Evolutionary conservation across 768 basidiomycete species (phyloP), one percentile per base, ranked within the genome.

Genomic region (Tulasnella sp.): DNA sequence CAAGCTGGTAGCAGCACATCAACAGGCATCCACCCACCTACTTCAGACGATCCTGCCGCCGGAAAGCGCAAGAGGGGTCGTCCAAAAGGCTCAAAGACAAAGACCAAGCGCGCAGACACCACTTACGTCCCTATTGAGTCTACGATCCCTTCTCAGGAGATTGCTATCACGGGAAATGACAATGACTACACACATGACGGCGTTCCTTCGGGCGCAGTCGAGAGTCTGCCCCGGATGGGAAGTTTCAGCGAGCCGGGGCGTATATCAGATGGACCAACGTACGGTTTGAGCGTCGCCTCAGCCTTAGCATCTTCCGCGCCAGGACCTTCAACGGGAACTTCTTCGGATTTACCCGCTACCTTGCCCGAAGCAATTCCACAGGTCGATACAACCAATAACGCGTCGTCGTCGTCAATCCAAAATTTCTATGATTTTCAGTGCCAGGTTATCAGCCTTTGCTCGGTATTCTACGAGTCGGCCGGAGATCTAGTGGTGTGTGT

Each of bases 81-180:
- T 34, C 62, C 62, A 45, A 63, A 63, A 32, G 62, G 62, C n/a
- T 63, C 62, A 23, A 63, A 63, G 51, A 62, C 62, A 1, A 63
- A 62, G 55, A 51, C 42, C 32, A 32, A 29, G 19, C 59, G 51
- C 23, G 13, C 44, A 7, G 61, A 56, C 45, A 53, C 56, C 15
- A 54, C 38, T 27, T 42, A 58, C 29, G 54, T 55, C 47, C 53
- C 61, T 19, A 26, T 61, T 26, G 56, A 44, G n/a, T 43, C 54
- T 5, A 38, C 34, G 34, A 38, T 5, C 34, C 53, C 34, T 15
- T 42, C 19, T 29, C 34, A 43, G 55, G 24, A 32, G n/a, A 56
- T 26, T 38, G 19, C 55, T 26, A 56, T 43, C 41, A 56, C 26
- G 38, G 44, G 11, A 5, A 26, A 56, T 30, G 42, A 42, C 24